phyloP scores from a whole-genome alignment of 2,329 filamentous ascomycete species.

The Fusarium annulatum region DNA sequence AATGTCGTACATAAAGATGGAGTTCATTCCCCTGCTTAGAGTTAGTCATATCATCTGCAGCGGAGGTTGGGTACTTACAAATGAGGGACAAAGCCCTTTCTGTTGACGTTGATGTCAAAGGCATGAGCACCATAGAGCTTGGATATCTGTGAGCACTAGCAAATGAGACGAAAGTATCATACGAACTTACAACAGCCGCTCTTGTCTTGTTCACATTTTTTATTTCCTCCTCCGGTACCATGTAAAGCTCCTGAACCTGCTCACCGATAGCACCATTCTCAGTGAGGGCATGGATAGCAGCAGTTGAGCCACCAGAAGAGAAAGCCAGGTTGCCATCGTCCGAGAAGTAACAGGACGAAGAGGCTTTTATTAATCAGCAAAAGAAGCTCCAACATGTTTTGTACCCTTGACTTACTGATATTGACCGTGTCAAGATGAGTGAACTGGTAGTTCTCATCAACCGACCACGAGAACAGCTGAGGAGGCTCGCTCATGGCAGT shows the following conservation, averaged over 20 bases:
- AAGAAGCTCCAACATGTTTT: accelerated
- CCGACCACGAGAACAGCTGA: constrained; percentile 4
- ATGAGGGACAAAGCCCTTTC: constrained; percentile 8
- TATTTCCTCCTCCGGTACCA: background rate
- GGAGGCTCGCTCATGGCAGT: constrained; percentile 4
- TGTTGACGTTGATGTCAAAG: constrained; percentile 2
- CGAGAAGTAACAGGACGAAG: constrained; percentile 4
- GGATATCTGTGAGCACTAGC: background rate
- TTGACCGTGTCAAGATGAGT: constrained; percentile 2
- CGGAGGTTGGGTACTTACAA: background rate
- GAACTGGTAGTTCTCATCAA: constrained; percentile 1
- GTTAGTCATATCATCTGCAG: accelerated
- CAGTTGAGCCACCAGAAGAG: constrained; percentile 5
- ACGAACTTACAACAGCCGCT: background rate
- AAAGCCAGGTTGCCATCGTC: constrained; percentile 2
- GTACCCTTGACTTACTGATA: background rate
- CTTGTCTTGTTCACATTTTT: constrained; percentile 3
- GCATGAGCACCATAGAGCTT: constrained; percentile 6
- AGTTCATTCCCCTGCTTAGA: background rate
- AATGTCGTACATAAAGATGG: constrained; percentile 10
- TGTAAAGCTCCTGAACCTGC: background rate
- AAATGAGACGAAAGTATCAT: accelerated
- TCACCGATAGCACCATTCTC: background rate
- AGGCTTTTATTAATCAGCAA: background rate
- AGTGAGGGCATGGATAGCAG: background rate